A percentile compares a stretch with the other conserved stretches of the same genome.
Evolutionary conservation across 83 land plant species (phyloP).

Genomic region (Larix sibirica): DNA sequence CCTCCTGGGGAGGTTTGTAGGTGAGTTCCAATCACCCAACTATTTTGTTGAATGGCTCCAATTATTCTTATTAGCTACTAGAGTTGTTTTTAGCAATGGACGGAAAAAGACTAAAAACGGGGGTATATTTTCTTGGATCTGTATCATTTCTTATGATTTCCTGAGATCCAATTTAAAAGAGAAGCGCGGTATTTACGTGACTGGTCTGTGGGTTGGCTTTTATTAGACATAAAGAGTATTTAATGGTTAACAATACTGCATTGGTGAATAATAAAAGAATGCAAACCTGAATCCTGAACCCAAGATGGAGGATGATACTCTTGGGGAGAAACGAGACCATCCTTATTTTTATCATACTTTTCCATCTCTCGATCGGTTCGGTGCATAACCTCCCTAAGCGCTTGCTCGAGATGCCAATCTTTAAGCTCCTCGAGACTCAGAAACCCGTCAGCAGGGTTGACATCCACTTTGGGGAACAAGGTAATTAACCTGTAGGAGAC

Average conservation of each 20-base stretch:
- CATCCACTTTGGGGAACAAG: conserved; percentile 75
- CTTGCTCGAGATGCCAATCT: conserved; percentile 64
- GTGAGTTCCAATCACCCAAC: too few species aligned
- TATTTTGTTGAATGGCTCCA: too few species aligned
- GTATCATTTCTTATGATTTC: neutral
- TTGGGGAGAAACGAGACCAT: conserved; percentile 57
- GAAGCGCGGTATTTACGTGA: neutral
- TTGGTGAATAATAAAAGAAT: neutral
- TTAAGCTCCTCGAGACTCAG: conserved; percentile 53
- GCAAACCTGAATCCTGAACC: conserved; percentile 19
- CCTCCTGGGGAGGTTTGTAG: too few species aligned
- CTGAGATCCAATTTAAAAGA: neutral
- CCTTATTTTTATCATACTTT: conserved; percentile 69
- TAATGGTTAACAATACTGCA: neutral
- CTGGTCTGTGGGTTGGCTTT: too few species aligned
- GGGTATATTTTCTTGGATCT: too few species aligned
- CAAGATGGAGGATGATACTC: conserved; percentile 77
- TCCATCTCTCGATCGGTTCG: conserved; percentile 73
- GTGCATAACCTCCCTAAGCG: conserved; percentile 55
- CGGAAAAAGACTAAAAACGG: too few species aligned
- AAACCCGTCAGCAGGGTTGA: conserved; percentile 54
- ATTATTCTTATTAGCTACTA: too few species aligned
- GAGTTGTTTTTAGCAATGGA: too few species aligned
- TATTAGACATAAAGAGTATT: too few species aligned
- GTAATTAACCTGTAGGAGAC: conserved; percentile 46